Evolutionary conservation across 495 filamentous ascomycete genomes (phyloP).

Genomic region (Penicillium cosmopolitanum): DNA sequence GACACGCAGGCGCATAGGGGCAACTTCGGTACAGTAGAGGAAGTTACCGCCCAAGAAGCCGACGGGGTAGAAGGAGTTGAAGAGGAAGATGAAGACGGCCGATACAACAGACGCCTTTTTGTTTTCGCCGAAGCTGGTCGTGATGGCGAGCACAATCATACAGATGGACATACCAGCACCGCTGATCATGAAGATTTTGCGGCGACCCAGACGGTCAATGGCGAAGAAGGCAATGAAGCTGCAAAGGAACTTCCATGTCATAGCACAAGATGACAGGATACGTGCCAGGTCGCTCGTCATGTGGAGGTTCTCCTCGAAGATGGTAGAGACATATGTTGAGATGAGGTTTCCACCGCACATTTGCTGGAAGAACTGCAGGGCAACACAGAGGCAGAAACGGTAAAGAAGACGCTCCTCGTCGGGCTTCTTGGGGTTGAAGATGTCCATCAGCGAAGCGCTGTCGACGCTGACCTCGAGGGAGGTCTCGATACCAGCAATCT

Average conservation of each 20-base stretch:
- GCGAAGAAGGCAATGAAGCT: constrained; percentile 53
- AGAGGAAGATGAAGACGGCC: constrained; percentile 61
- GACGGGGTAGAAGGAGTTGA: constrained; percentile 62
- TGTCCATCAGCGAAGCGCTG: constrained; percentile 26
- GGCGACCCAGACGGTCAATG: constrained; percentile 58
- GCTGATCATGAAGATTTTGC: constrained; percentile 55
- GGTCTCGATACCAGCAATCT: constrained; percentile 45
- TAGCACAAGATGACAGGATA: constrained; percentile 38
- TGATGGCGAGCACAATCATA: constrained; percentile 52
- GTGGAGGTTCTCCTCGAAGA: constrained; percentile 39
- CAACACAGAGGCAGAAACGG: constrained; percentile 39
- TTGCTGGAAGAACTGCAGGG: constrained; percentile 49
- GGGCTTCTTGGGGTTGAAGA: constrained; percentile 22
- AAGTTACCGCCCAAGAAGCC: constrained; percentile 63
- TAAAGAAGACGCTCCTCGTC: constrained; percentile 37
- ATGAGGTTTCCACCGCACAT: constrained; percentile 46
- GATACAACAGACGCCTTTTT: constrained; percentile 41
- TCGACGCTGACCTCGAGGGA: constrained; percentile 36
- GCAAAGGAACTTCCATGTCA: constrained; percentile 57
- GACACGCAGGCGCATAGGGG: constrained; percentile 55
- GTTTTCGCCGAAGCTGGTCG: constrained; percentile 41
- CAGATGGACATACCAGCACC: constrained; percentile 52
- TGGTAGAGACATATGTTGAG: constrained; percentile 36
- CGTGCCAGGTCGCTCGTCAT: constrained; percentile 29
- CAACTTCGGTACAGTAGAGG: constrained; percentile 61